Base-by-base conservation (phyloP, 192 early-diverging fungal genomes). In the Podila minutissima region DNA sequence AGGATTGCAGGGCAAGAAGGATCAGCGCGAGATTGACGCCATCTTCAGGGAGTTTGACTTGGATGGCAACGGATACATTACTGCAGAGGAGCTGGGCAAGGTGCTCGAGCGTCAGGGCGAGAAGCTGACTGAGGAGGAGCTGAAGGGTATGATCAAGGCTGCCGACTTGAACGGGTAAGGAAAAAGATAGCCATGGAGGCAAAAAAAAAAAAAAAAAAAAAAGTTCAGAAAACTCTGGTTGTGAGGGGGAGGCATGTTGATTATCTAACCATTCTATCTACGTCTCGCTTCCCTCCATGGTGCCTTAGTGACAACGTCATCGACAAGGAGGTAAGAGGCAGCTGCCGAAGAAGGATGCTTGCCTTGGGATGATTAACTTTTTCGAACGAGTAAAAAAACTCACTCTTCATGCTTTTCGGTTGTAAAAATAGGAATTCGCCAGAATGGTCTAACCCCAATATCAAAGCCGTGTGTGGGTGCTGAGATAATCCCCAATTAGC, bases 121-220 rank as follows among this genome's bases (percentile, higher is more conserved):
- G 63, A 84, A 86, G 24, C 74, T 93, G 17, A 87, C 87, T 3
- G 89, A 92, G 35, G 85, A 91, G 61, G 93, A 96, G 69, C 64
- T 95, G 11, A 85, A 93, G 64, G 92, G 91, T 48, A 95, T 96
- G 95, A 91, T 96, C 58, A 85, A 86, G 38, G 92, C 91, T 73
- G 93, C 92, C 7, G 93, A 96, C 67, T 63, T 82, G 31, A 89
- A 96, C 72, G 53, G 53, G 53, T 55, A 55, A 24, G 22, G 20
- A 55, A n/a, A n/a, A 7, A 0, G 2, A 55, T 22, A 24, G 4
- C 8, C 24, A 5, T 55, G 20, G 5, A 2, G 33, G 33, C 5
- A 7, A 33, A 13, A 37, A 37, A 8, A n/a, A n/a, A n/a, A n/a
- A n/a, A n/a, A n/a, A n/a, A n/a, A n/a, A n/a, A n/a, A n/a, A n/a